phyloP scores from a whole-genome alignment of 345 rosid species.

The Leavenworthia alabamica region DNA sequence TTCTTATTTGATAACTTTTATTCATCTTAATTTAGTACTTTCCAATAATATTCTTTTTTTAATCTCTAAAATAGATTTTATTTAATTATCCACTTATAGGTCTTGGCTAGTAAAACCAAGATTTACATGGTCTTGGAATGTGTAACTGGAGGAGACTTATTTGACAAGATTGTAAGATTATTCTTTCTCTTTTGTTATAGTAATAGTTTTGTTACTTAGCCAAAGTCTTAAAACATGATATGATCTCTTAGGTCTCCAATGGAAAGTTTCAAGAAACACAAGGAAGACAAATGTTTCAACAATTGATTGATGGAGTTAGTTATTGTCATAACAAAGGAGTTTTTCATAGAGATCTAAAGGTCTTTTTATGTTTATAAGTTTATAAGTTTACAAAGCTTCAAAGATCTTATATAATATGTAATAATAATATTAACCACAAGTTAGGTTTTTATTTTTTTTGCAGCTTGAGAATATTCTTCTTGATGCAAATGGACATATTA shows the following conservation, averaged over 20 bases:
- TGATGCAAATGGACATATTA: conserved; percentile 68
- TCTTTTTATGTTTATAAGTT: conserved; percentile 8
- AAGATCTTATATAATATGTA: not conserved
- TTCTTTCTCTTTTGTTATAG: not conserved
- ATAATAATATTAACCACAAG: not conserved
- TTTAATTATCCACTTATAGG: conserved; percentile 36
- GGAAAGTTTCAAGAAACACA: conserved; percentile 59
- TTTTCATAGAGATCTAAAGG: conserved; percentile 94
- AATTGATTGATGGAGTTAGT: conserved; percentile 77
- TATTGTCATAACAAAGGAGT: conserved; percentile 79
- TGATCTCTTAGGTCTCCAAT: conserved; percentile 42
- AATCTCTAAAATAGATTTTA: not conserved
- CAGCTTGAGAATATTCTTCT: conserved; percentile 86
- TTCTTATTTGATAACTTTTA: not conserved
- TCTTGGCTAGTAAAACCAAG: conserved; percentile 81
- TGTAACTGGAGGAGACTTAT: conserved; percentile 80
- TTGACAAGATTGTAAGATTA: conserved; percentile 63
- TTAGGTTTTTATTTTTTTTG: conserved; percentile 13
- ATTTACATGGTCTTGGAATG: conserved; percentile 81
- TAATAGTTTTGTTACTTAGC: not conserved
- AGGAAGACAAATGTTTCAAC: conserved; percentile 82
- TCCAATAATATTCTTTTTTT: not conserved
- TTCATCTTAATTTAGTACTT: not conserved
- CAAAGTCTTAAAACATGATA: not conserved
- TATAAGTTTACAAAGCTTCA: not conserved